phyloP scores from a whole-genome alignment of 108 stramenopile species.

The Cyclotella atomus region DNA sequence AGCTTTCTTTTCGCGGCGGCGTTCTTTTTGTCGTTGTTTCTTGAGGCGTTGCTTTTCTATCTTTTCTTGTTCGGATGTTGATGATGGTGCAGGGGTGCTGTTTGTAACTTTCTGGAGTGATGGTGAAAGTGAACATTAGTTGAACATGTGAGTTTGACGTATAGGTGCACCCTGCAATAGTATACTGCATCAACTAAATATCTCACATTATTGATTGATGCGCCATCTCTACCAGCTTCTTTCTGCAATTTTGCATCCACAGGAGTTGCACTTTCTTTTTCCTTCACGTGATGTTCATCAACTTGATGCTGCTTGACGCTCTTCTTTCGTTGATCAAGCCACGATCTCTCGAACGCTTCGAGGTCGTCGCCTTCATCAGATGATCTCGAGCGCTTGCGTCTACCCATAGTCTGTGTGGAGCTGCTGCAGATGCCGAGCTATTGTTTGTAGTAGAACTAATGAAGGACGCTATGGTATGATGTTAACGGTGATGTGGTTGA shows the following conservation, averaged over 20 bases:
- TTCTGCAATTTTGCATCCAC: too few species aligned
- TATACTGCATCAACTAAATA: too few species aligned
- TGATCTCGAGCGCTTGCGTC: slow-evolving; percentile 3
- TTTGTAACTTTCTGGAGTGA: not conserved
- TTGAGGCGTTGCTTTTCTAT: slow-evolving; percentile 28
- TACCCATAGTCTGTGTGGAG: not conserved
- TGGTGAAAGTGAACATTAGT: not conserved
- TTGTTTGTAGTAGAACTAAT: too few species aligned
- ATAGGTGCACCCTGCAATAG: too few species aligned
- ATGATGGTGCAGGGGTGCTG: not conserved
- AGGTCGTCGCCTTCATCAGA: slow-evolving; percentile 11
- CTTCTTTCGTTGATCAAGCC: slow-evolving; percentile 8
- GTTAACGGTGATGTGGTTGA: too few species aligned
- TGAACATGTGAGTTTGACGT: not conserved
- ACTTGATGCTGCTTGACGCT: slow-evolving; percentile 10
- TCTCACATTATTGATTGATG: too few species aligned
- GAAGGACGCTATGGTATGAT: too few species aligned
- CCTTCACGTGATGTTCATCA: not conserved
- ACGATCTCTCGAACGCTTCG: slow-evolving; percentile 12
- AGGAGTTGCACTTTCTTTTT: not conserved
- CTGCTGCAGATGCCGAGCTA: not conserved
- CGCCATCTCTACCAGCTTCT: too few species aligned
- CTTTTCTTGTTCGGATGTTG: slow-evolving; percentile 25
- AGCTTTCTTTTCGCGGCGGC: slow-evolving; percentile 34
- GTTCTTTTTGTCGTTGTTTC: slow-evolving; percentile 37